Evolutionary conservation across 805 yeast species (phyloP).

Genomic region (Starmerella apis): DNA sequence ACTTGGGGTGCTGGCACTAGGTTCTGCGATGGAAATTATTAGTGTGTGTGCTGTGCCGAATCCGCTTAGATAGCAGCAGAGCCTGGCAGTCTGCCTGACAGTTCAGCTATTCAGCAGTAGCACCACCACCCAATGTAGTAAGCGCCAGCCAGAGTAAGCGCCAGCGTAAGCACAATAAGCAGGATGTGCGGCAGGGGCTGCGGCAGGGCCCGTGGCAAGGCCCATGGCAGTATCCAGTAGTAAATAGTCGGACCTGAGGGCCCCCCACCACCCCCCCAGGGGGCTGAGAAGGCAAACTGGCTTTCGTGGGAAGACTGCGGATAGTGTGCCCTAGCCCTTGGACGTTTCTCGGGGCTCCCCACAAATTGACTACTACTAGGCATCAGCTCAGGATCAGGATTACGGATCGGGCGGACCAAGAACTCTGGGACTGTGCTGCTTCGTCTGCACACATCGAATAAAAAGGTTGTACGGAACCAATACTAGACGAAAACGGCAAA

Average conservation of each 20-base stretch:
- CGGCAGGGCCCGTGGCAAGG: too few relatives aligned
- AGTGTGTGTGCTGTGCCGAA: not conserved
- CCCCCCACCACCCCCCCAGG: not conserved
- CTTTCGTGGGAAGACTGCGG: not conserved
- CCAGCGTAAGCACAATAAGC: too few relatives aligned
- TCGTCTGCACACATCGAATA: not conserved
- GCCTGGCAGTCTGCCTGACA: too few relatives aligned
- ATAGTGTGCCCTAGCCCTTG: not conserved
- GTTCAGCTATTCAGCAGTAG: not conserved
- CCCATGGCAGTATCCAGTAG: too few relatives aligned
- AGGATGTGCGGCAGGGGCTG: too few relatives aligned
- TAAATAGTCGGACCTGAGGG: too few relatives aligned
- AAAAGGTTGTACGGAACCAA: too few relatives aligned
- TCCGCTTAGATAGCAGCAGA: too few relatives aligned
- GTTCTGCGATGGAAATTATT: too few relatives aligned
- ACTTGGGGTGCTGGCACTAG: too few relatives aligned
- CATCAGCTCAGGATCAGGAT: not conserved
- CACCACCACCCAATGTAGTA: not conserved
- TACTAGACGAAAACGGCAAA: too few relatives aligned
- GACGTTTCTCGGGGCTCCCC: not conserved
- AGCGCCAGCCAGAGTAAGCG: not conserved
- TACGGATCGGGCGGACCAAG: not conserved
- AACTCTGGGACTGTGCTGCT: not conserved
- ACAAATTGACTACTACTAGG: not conserved
- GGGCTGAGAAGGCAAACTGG: conserved; percentile 3